Evolutionary conservation across 2,329 filamentous ascomycete genomes (phyloP).

Genomic region (Alternaria postmessia): DNA sequence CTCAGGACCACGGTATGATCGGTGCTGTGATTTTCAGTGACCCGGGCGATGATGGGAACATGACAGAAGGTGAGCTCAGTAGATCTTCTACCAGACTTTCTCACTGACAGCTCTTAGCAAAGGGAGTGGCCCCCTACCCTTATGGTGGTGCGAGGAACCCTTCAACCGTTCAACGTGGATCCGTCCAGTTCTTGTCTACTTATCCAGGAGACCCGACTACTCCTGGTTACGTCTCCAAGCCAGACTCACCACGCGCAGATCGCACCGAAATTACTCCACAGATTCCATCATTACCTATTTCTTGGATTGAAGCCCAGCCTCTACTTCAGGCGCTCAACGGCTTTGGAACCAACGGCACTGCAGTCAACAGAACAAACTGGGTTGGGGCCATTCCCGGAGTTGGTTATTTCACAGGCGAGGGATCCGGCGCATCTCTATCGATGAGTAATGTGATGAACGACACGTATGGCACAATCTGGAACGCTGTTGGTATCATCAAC

Average conservation of each 20-base stretch:
- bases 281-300: slow-evolving; percentile 88
- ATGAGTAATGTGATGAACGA: slow-evolving; percentile 78
- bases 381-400: slow-evolving; percentile 48
- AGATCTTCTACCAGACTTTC: neutral
- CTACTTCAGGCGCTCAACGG: slow-evolving; percentile 84
- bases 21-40: slow-evolving; percentile 58
- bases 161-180: slow-evolving; percentile 56
- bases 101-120: slow-evolving; percentile 32
- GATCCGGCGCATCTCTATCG: slow-evolving; percentile 60
- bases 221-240: slow-evolving; percentile 79
- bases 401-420: slow-evolving; percentile 51
- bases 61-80: slow-evolving; percentile 46
- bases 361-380: slow-evolving; percentile 52
- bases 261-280: slow-evolving; percentile 70
- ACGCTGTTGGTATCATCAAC: slow-evolving; percentile 74
- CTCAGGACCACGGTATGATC: slow-evolving; percentile 56
- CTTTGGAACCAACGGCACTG: slow-evolving; percentile 68
- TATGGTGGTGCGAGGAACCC: slow-evolving; percentile 56
- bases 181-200: slow-evolving; percentile 68
- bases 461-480: slow-evolving; percentile 81
- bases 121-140: slow-evolving; percentile 56
- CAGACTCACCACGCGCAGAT: slow-evolving; percentile 75
- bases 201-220: slow-evolving; percentile 55
- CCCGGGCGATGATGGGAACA: slow-evolving; percentile 57
- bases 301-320: slow-evolving; percentile 80